These are phyloP conservation scores for Sporothrix pseudoabietina DNA, from an alignment of 2,329 filamentous ascomycete species.

Conservation along the genomic window DNA sequence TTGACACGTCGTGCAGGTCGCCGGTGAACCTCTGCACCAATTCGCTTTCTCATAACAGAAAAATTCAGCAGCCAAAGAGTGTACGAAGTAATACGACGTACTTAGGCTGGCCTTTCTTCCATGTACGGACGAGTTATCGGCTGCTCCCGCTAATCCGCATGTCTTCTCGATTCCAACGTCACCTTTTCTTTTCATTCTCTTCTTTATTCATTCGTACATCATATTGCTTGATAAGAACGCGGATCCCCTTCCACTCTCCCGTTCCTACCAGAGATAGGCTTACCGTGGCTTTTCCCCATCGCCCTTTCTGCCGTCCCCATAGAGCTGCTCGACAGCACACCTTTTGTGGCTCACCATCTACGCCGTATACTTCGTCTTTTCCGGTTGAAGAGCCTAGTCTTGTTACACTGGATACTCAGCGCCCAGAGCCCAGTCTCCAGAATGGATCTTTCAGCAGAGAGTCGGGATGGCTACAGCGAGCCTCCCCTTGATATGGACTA, in stretches of 20 bases:
- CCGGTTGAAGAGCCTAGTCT: too few relatives aligned
- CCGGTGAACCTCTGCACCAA: not conserved
- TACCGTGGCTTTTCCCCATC: not conserved
- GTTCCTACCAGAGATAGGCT: not conserved
- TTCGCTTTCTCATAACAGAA: not conserved
- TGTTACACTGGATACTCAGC: too few relatives aligned
- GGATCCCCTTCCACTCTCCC: not conserved
- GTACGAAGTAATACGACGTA: not conserved
- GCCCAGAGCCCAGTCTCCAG: not conserved
- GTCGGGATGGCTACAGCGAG: not conserved
- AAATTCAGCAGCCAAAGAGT: not conserved
- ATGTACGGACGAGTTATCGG: not conserved
- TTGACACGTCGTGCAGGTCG: constrained; percentile 2
- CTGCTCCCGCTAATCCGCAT: not conserved
- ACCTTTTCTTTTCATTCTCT: not conserved
- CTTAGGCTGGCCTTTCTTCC: not conserved
- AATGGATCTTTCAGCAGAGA: not conserved
- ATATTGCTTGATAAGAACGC: not conserved
- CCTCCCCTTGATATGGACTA: constrained; percentile 38
- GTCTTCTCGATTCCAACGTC: not conserved
- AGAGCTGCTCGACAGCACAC: not conserved
- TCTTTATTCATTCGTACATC: not conserved
- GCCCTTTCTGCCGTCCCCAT: not conserved
- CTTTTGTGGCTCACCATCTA: not conserved
- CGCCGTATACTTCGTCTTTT: too few relatives aligned